phyloP scores from a whole-genome alignment of 176 grass and related monocot species.

The Oryza punctata region DNA sequence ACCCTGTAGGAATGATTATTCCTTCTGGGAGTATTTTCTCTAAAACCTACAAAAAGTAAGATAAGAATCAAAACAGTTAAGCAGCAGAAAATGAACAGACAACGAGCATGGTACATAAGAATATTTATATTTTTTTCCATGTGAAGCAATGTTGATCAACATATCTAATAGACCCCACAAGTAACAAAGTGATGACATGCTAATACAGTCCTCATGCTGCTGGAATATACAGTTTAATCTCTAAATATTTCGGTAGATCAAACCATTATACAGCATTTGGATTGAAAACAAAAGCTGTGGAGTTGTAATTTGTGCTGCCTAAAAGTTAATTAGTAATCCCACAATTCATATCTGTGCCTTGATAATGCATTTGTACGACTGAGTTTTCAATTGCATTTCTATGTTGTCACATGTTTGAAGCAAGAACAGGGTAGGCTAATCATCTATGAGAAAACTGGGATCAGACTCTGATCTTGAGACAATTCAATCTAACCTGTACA shows the following conservation, averaged over 20 bases:
- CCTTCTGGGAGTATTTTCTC: slow-evolving; percentile 79
- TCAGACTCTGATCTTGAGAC: background rate
- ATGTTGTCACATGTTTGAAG: slow-evolving; percentile 2
- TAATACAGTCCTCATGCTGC: background rate
- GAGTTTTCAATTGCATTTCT: slow-evolving; percentile 19
- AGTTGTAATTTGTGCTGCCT: background rate
- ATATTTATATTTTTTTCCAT: background rate
- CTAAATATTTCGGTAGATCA: background rate
- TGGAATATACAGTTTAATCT: background rate
- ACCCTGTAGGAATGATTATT: slow-evolving; percentile 75
- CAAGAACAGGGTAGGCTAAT: background rate
- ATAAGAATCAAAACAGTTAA: slow-evolving; percentile 32
- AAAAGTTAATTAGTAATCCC: slow-evolving; percentile 7
- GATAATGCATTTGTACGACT: background rate
- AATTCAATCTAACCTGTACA: slow-evolving; percentile 42
- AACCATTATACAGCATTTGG: slow-evolving; percentile 4
- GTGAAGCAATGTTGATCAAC: background rate
- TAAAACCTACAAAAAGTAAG: slow-evolving; percentile 65
- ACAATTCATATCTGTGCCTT: slow-evolving; percentile 12
- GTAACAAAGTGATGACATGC: slow-evolving; percentile 30
- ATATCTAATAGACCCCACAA: background rate
- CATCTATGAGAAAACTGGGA: slow-evolving; percentile 18
- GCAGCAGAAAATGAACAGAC: slow-evolving; percentile 28
- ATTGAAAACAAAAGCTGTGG: slow-evolving; percentile 5
- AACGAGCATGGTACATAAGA: background rate